Evolutionary conservation across 345 rosid genomes (phyloP).

Genomic region (Sisymbrium altissimum): DNA sequence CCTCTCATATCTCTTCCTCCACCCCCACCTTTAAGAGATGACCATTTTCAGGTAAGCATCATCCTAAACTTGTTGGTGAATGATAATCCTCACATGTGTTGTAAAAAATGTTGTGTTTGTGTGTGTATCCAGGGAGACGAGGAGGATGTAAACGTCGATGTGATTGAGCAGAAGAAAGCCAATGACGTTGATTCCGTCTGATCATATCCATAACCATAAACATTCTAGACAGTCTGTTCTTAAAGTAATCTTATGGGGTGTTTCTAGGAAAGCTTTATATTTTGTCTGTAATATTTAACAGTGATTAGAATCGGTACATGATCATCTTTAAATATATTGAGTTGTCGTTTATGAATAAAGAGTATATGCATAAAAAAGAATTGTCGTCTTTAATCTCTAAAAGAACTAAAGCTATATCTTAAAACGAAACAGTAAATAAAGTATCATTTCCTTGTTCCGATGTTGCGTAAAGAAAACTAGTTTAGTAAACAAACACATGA

Average conservation of each 20-base stretch:
- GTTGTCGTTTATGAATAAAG: not conserved
- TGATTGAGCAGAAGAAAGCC: constrained; percentile 20
- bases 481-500: not conserved
- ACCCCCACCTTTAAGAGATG: constrained; percentile 41
- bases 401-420: constrained; percentile 12
- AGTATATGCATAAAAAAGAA: not conserved
- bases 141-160: constrained; percentile 36
- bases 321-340: not conserved
- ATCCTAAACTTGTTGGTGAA: not conserved
- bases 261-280: not conserved
- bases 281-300: constrained; percentile 2
- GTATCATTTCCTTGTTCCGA: too few species aligned
- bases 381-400: not conserved
- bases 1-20: constrained; percentile 47
- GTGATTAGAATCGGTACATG: not conserved
- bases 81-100: not conserved
- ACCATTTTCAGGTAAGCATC: constrained; percentile 34
- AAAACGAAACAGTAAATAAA: too few species aligned
- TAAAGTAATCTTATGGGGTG: not conserved
- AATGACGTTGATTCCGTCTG: constrained; percentile 22
- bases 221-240: not conserved
- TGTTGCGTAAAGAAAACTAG: too few species aligned
- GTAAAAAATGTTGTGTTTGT: not conserved
- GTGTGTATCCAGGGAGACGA: constrained; percentile 34
- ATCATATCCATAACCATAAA: not conserved